Evolutionary conservation across 345 rosid species (phyloP).

Genomic region (Balakata baccata): DNA sequence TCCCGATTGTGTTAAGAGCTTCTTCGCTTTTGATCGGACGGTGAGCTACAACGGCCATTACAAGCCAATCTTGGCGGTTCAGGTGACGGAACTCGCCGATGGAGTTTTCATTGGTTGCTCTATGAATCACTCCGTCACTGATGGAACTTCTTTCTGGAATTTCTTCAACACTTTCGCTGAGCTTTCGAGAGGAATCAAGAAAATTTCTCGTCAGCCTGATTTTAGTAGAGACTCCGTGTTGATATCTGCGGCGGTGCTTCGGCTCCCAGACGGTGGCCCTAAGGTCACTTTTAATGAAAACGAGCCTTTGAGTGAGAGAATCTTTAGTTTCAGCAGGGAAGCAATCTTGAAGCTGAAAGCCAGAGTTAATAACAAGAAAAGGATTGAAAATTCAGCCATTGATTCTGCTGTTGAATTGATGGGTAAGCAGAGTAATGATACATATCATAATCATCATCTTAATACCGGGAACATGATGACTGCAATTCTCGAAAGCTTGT

Average conservation of each 20-base stretch:
- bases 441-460: constrained; percentile 5
- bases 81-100: constrained; percentile 73
- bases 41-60: constrained; percentile 79
- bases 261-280: constrained; percentile 69
- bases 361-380: constrained; percentile 40
- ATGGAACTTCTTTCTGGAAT: constrained; percentile 94
- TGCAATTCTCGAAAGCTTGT: constrained; percentile 38
- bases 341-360: constrained; percentile 63
- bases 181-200: constrained; percentile 46
- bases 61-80: constrained; percentile 72
- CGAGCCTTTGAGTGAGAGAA: constrained; percentile 69
- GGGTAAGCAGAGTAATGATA: constrained; percentile 67
- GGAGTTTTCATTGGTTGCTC: constrained; percentile 76
- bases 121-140: constrained; percentile 71
- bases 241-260: constrained; percentile 62
- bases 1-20: constrained; percentile 48
- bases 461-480: constrained; percentile 35
- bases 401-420: constrained; percentile 50
- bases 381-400: constrained; percentile 18
- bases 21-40: constrained; percentile 56
- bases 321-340: constrained; percentile 75
- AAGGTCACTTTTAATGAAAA: constrained; percentile 64
- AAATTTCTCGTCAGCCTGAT: constrained; percentile 47
- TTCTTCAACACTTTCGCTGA: constrained; percentile 88
- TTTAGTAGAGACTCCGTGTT: constrained; percentile 60